Conservation (phyloP, 2,329 filamentous ascomycete species). For the Fusarium robinianum region DNA sequence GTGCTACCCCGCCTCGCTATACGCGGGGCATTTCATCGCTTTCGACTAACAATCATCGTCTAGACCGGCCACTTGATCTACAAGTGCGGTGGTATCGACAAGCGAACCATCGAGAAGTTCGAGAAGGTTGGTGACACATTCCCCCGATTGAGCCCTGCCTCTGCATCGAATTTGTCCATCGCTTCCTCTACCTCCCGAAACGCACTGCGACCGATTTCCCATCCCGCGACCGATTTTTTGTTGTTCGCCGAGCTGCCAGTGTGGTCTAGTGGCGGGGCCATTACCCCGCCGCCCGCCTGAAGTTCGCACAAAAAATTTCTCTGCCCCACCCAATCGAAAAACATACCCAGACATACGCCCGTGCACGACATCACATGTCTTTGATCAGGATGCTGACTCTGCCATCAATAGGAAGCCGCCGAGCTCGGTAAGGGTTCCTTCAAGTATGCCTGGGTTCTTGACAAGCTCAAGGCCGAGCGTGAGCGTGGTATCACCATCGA, state of each 20-base stretch:
- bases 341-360: too few species aligned
- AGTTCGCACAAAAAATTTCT: conserved; percentile 11
- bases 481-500: conserved; percentile 99
- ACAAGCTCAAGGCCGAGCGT: conserved; percentile 99
- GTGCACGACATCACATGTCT: conserved; percentile 14
- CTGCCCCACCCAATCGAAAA: too few species aligned
- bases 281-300: conserved; percentile 30
- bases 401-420: conserved; percentile 78
- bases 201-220: conserved; percentile 8
- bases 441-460: conserved; percentile 99
- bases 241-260: conserved; percentile 15
- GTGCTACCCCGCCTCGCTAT: conserved; percentile 19
- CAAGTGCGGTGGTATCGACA: conserved; percentile 99
- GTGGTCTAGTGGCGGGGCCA: conserved; percentile 21
- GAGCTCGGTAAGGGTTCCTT: conserved; percentile 99
- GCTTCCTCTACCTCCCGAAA: conserved; percentile 18
- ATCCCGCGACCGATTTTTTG: conserved; percentile 26
- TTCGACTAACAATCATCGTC: conserved; percentile 40
- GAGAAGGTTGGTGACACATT: conserved; percentile 81
- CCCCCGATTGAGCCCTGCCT: conserved; percentile 21
- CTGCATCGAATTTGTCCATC: conserved; percentile 18
- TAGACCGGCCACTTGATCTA: conserved; percentile 93
- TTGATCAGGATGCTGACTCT: conserved; percentile 23
- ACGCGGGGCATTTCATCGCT: conserved; percentile 11
- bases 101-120: conserved; percentile 99